A percentile compares a stretch with the other conserved stretches of the same genome.
Conservation (phyloP, 805 yeast genomes). For the Hanseniaspora vineae region DNA sequence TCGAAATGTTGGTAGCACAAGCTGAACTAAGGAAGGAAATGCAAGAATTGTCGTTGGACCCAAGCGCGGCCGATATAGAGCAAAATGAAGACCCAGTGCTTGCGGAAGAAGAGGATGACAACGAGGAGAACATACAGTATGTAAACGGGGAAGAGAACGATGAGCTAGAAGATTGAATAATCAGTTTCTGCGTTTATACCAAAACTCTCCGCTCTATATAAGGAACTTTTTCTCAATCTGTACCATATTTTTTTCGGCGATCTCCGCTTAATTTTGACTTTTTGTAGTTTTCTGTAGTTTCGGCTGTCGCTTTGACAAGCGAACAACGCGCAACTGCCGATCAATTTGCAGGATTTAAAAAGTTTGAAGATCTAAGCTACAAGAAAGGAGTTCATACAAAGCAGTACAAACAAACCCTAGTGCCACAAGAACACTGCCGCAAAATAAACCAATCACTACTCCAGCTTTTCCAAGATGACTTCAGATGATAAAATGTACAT, state of each 20-base stretch:
- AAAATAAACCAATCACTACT: too few relatives aligned
- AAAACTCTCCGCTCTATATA: too few relatives aligned
- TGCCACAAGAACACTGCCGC: too few relatives aligned
- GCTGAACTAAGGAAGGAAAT: slow-evolving; percentile 50
- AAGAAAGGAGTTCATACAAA: too few relatives aligned
- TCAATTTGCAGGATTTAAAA: too few relatives aligned
- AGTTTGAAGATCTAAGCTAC: too few relatives aligned
- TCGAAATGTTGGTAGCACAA: slow-evolving; percentile 67
- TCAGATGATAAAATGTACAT: slow-evolving; percentile 39
- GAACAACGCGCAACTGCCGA: too few relatives aligned
- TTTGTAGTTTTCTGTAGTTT: neutral
- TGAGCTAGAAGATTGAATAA: slow-evolving; percentile 22
- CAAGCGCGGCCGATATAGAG: slow-evolving; percentile 21
- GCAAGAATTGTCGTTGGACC: slow-evolving; percentile 19
- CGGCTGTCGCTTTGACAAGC: too few relatives aligned
- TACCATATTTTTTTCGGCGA: neutral
- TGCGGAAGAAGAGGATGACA: slow-evolving; percentile 18
- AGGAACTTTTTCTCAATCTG: neutral
- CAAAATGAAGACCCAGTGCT: slow-evolving; percentile 22
- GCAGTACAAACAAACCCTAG: too few relatives aligned
- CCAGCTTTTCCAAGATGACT: slow-evolving; percentile 13
- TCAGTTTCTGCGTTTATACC: too few relatives aligned
- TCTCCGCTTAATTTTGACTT: neutral
- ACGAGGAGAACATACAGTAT: slow-evolving; percentile 14
- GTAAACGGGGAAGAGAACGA: slow-evolving; percentile 30